phyloP scores from a whole-genome alignment of 2,329 filamentous ascomycete species.

The Hymenoscyphus albidus region DNA sequence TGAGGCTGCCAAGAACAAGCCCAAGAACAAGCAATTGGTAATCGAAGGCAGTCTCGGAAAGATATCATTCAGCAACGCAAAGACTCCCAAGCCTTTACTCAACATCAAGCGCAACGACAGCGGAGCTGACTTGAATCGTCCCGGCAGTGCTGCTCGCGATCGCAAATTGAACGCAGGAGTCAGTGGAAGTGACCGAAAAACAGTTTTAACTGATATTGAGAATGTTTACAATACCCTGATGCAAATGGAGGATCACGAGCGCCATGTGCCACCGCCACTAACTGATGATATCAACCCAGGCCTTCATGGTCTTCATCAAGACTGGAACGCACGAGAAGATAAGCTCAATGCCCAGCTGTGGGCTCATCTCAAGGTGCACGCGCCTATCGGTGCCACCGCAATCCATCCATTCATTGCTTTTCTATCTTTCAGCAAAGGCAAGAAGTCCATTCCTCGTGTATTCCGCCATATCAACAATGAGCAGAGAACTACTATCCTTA shows the following conservation, averaged over 20 bases:
- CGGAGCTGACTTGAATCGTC: constrained; percentile 53
- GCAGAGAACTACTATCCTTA: constrained; percentile 90
- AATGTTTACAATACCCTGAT: constrained; percentile 83
- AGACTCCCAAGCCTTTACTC: constrained; percentile 89
- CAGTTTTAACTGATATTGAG: constrained; percentile 81
- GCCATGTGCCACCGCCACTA: constrained; percentile 65
- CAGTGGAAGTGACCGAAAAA: constrained; percentile 73
- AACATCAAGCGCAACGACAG: constrained; percentile 89
- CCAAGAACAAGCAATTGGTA: constrained; percentile 95
- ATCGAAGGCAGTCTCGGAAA: constrained; percentile 96
- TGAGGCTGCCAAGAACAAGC: constrained; percentile 93
- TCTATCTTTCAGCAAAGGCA: constrained; percentile 90
- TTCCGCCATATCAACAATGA: constrained; percentile 91
- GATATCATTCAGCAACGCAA: constrained; percentile 98
- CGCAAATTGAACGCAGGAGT: constrained; percentile 43
- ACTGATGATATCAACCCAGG: constrained; percentile 63
- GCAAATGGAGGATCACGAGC: constrained; percentile 90
- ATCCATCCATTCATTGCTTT: constrained; percentile 95
- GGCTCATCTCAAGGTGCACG: constrained; percentile 85
- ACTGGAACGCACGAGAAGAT: constrained; percentile 71
- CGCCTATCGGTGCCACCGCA: constrained; percentile 74
- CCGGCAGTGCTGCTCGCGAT: constrained; percentile 44
- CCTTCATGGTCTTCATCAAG: constrained; percentile 67
- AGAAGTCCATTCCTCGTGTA: constrained; percentile 90
- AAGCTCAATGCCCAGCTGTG: constrained; percentile 78